These are phyloP conservation scores for Huntiella bhutanensis DNA, from an alignment of 2,329 filamentous ascomycete species.

Conservation along the genomic window DNA sequence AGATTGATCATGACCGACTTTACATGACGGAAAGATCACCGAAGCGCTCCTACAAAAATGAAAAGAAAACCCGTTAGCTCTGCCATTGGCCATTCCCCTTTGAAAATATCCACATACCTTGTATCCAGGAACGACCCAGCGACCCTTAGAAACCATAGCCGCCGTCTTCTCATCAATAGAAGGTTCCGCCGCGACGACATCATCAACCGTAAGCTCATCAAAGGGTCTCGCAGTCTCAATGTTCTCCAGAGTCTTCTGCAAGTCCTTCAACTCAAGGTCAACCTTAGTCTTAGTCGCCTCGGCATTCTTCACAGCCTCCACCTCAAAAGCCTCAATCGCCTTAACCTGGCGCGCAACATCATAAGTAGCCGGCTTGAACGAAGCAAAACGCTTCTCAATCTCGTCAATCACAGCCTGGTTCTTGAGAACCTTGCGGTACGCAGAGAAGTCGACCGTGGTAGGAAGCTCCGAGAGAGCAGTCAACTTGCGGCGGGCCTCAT, in stretches of 20 bases:
- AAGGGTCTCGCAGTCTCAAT: constrained; percentile 92
- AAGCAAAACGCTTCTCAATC: constrained; percentile 87
- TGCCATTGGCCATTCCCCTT: background rate
- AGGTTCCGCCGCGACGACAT: constrained; percentile 81
- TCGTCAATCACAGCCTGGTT: constrained; percentile 91
- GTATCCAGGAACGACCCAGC: constrained; percentile 97
- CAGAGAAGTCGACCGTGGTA: constrained; percentile 74
- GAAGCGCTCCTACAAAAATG: constrained; percentile 71
- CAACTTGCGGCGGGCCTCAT: constrained; percentile 90
- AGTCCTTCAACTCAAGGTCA: constrained; percentile 81
- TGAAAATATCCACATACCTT: constrained; percentile 45
- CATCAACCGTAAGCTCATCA: constrained; percentile 93
- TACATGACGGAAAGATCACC: constrained; percentile 92
- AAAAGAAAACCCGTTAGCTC: background rate
- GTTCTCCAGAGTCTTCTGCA: constrained; percentile 89
- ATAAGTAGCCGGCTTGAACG: constrained; percentile 84
- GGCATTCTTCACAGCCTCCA: constrained; percentile 89
- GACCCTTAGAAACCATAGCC: constrained; percentile 89
- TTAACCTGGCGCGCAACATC: constrained; percentile 88
- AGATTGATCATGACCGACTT: constrained; percentile 20
- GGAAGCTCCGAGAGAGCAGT: constrained; percentile 66
- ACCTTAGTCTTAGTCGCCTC: constrained; percentile 94
- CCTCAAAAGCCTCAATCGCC: constrained; percentile 95
- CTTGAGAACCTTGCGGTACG: constrained; percentile 85
- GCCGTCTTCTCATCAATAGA: constrained; percentile 95